Conservation (phyloP, 2,329 filamentous ascomycete genomes). For the Neurospora sp. region DNA sequence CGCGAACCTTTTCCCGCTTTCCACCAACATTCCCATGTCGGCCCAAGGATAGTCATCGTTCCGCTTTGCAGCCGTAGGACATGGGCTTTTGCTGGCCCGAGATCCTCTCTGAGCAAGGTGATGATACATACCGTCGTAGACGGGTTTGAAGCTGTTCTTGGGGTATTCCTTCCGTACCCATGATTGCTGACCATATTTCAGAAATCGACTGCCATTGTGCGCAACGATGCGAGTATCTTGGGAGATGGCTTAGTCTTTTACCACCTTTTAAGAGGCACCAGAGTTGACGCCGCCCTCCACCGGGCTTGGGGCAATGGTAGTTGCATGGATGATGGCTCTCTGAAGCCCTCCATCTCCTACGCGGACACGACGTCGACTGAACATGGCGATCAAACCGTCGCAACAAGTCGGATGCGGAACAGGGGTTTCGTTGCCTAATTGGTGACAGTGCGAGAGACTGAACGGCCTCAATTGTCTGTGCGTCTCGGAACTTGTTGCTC, state of each 20-base stretch:
- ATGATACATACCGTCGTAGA: neutral
- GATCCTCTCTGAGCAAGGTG: neutral
- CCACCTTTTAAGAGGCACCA: conserved; percentile 1
- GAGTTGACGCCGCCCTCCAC: neutral
- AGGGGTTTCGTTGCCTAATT: conserved; percentile 3
- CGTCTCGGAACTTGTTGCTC: conserved; percentile 15
- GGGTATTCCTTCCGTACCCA: neutral
- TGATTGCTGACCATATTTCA: neutral
- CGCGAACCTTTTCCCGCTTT: neutral
- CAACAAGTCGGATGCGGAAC: conserved; percentile 9
- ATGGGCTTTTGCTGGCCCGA: neutral
- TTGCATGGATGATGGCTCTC: neutral
- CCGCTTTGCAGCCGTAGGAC: neutral
- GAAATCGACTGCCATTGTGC: neutral
- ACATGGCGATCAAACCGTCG: conserved; percentile 11
- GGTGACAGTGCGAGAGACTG: neutral
- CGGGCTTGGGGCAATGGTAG: neutral
- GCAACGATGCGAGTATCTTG: neutral
- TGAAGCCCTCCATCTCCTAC: neutral
- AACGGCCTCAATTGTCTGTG: conserved; percentile 19
- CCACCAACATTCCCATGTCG: neutral
- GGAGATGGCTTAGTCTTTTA: neutral
- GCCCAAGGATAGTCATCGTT: neutral
- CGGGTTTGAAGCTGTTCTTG: neutral
- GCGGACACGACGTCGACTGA: conserved; percentile 10